Conservation (phyloP, 164 flowering plant species). For the Sextonia rubra region DNA sequence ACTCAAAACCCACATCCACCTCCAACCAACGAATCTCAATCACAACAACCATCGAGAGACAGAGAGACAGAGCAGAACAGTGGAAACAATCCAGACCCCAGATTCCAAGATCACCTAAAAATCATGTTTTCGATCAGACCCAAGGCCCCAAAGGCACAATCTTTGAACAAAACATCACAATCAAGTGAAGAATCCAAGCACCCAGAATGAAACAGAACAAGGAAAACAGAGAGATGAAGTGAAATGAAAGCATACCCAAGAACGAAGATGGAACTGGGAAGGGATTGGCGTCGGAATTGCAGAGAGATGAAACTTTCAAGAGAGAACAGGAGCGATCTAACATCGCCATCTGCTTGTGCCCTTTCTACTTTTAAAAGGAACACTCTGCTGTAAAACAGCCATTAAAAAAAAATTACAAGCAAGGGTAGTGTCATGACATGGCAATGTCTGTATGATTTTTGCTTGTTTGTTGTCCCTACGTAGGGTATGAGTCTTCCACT, state of each 20-base stretch:
- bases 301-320: not conserved
- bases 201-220: not conserved
- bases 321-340: not conserved
- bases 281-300: not conserved
- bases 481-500: not conserved
- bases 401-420: too few relatives aligned
- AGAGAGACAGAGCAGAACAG: not conserved
- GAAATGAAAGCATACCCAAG: not conserved
- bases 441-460: not conserved
- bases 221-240: not conserved
- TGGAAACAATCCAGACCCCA: not conserved
- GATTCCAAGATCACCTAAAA: not conserved
- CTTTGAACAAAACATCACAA: not conserved
- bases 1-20: not conserved
- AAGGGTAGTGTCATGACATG: too few relatives aligned
- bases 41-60: not conserved
- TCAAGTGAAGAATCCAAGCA: not conserved
- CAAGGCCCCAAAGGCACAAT: not conserved
- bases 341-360: not conserved
- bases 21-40: not conserved
- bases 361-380: not conserved
- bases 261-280: not conserved
- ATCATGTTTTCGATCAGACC: not conserved
- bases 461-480: too few relatives aligned
- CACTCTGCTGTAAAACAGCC: not conserved